Evolutionary conservation across 2,329 filamentous ascomycete genomes (phyloP), one percentile per base, ranked within the genome.

Genomic region (Beauveria pseudobassiana): DNA sequence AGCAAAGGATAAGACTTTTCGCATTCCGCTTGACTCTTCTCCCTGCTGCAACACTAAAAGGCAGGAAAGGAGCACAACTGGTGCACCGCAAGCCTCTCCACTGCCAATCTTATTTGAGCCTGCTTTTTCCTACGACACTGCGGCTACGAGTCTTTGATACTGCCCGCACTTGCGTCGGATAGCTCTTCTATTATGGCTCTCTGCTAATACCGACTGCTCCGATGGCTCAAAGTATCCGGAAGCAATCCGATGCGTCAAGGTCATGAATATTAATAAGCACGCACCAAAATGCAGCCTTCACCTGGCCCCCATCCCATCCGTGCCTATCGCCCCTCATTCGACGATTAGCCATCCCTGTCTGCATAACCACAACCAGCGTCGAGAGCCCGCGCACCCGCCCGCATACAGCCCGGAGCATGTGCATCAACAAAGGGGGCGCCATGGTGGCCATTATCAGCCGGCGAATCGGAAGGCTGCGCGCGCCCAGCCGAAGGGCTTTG

Each of bases 71-170:
- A 43, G 24, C 4, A 54, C 51, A 24, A 20, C 38, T 28, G 14
- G 16, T 18, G 16, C 16, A n/a, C 48, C 24, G 26, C 26, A 30
- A n/a, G 8, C 22, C 56, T 59, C 56, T 51, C 56, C 56, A 59
- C 56, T 51, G 56, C 56, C 46, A 59, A 59, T 59, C 43, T 59
- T 50, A 59, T 22, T 59, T 30, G 34, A 59, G 30, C 56, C 30
- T 58, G 43, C 20, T 49, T 51, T 42, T 38, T 14, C 34, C 34
- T 14, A 5, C 12, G 34, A 34, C 30, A 10, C 12, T 34, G 30
- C 30, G 8, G 16, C 30, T 14, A 34, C 30, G 30, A 34, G 12
- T 16, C 12, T 38, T 38, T 38, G 30, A 42, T 22, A 58, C 22
- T 40, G 45, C 55, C 55, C 55, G 40, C 55, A 38, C 34, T 38